Base-by-base conservation (phyloP, 768 basidiomycete genomes). In the Fomitopsis pulvina region DNA sequence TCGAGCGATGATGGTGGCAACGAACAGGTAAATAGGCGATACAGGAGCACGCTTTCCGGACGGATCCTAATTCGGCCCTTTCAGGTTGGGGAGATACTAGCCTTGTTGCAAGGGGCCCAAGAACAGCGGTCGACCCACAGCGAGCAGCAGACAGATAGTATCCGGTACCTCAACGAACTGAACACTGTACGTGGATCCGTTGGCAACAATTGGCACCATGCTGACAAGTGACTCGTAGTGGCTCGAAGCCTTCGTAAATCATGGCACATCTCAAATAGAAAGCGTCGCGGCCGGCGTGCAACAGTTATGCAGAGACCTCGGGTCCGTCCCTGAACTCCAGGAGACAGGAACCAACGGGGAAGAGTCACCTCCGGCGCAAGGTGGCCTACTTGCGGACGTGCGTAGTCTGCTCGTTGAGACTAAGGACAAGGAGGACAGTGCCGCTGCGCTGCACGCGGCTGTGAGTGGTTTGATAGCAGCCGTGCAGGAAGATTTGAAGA, bases 161-260 rank as follows among this genome's bases (percentile, higher is more conserved):
- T 83, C 52, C 77, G 87, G 20, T 90, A 90, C 62, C 74, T 91
- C 28, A 85, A 85, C 54, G 85, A 89, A 59, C 72, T 90, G 30
- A 89, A 89, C 59, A 69, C 71, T 50, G 87, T 84, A 52, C 51
- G 77, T 63, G 39, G 20, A 28, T 14, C n/a, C n/a, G 6, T 20
- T 2, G 18, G 41, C 9, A 18, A 16, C 32, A 1, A 25, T 12
- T 27, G n/a, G 20, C 1, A n/a, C 27, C 30, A 14, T 18, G 28
- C 40, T 50, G 10, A 14, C 50, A 58, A 58, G 38, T 57, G 58
- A 42, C 28, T 18, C 14, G 14, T 16, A 87, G 80, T 93, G 91
- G 91, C 75, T 93, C 37, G 91, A 92, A 57, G 70, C 80, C 2
- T 91, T 92, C 62, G 87, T 91, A 32, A 81, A 80, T 34, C 81